Conservation (phyloP, 306 rosid species). For the Prunus campanulata region DNA sequence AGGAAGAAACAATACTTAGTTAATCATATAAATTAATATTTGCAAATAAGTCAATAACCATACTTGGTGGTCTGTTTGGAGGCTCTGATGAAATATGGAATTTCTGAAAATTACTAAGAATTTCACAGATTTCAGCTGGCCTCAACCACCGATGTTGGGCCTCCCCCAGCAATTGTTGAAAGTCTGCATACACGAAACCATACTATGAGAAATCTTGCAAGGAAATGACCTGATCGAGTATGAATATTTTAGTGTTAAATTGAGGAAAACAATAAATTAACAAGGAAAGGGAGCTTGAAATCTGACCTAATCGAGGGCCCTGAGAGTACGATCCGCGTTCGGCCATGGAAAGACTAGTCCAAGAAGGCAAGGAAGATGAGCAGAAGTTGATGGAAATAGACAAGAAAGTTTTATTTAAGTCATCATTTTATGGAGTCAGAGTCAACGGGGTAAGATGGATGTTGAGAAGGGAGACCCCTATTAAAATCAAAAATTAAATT, state of each 20-base stretch:
- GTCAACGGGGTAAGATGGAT: neutral
- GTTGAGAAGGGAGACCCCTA: neutral
- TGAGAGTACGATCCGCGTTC: constrained; percentile 57
- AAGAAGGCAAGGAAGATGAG: neutral
- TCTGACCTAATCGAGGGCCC: constrained; percentile 76
- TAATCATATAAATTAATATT: neutral
- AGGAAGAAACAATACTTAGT: neutral
- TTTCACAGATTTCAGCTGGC: constrained; percentile 97
- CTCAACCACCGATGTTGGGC: constrained; percentile 90
- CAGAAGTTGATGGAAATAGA: neutral
- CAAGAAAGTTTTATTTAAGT: neutral
- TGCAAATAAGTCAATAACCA: constrained; percentile 23
- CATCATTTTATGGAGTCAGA: neutral
- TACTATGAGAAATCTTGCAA: neutral
- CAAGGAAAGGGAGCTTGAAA: constrained; percentile 4
- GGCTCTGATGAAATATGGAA: constrained; percentile 77
- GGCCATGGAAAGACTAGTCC: constrained; percentile 48
- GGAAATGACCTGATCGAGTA: neutral
- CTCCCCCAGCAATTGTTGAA: constrained; percentile 63
- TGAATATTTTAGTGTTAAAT: neutral
- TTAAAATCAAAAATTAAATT: no score
- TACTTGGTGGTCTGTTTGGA: constrained; percentile 84
- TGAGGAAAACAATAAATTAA: neutral
- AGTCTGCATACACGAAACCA: constrained; percentile 50
- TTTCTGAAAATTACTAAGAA: constrained; percentile 65